phyloP scores from a whole-genome alignment of 2,329 filamentous ascomycete genomes.

The Pseudogymnoascus sp. region DNA sequence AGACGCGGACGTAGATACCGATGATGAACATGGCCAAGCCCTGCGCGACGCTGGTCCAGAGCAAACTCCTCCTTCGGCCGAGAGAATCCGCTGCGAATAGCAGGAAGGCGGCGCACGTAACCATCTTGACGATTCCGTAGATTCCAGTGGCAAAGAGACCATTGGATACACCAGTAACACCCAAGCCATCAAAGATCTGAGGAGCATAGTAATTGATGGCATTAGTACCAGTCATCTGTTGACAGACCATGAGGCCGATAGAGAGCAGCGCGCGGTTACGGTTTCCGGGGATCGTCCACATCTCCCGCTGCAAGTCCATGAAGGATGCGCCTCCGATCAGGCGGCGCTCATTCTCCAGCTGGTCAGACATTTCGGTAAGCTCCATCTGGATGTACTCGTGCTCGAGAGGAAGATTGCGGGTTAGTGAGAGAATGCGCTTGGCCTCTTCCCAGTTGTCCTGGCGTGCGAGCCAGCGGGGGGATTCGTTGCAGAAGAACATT shows the following conservation, averaged over 20 bases:
- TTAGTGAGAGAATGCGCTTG: slow-evolving; percentile 42
- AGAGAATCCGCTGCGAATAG: slow-evolving; percentile 61
- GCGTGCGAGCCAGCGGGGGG: slow-evolving; percentile 59
- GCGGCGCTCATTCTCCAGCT: slow-evolving; percentile 41
- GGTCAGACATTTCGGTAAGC: slow-evolving; percentile 34
- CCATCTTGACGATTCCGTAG: slow-evolving; percentile 64
- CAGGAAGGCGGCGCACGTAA: slow-evolving; percentile 55
- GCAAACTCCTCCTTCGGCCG: slow-evolving; percentile 46
- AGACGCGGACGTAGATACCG: slow-evolving; percentile 59
- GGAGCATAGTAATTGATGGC: slow-evolving; percentile 57
- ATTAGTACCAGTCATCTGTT: slow-evolving; percentile 58
- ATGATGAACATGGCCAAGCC: slow-evolving; percentile 59
- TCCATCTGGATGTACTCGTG: slow-evolving; percentile 47
- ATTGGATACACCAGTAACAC: slow-evolving; percentile 46
- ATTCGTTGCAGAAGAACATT: slow-evolving; percentile 53
- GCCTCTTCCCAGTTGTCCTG: slow-evolving; percentile 61
- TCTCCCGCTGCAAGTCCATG: slow-evolving; percentile 50
- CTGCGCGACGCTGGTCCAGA: slow-evolving; percentile 58
- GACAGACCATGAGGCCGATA: slow-evolving; percentile 56
- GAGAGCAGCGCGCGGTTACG: slow-evolving; percentile 57
- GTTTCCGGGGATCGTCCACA: slow-evolving; percentile 50
- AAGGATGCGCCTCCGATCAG: slow-evolving; percentile 40
- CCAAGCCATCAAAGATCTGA: slow-evolving; percentile 58
- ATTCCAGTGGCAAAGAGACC: slow-evolving; percentile 66
- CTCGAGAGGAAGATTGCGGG: slow-evolving; percentile 41